Percentiles rank a stretch among this genome's conserved stretches.
phyloP scores from a whole-genome alignment of 108 stramenopile species.

The Pseudonitzschia pungens region DNA sequence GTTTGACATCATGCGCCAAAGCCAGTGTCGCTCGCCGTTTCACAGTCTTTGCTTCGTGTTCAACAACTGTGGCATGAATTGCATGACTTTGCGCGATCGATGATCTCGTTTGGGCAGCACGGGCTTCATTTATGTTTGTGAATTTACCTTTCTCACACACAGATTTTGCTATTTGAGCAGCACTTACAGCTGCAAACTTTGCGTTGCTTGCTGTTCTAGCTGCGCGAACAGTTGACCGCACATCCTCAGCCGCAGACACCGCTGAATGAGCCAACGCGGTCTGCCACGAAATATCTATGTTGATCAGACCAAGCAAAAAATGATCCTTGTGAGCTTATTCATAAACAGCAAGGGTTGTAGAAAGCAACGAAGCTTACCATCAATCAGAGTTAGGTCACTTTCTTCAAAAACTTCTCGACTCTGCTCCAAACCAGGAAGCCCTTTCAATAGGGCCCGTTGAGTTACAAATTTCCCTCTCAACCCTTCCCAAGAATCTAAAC shows the following conservation, averaged over 20 bases:
- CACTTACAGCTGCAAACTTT: conserved; percentile 57
- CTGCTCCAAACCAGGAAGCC: conserved; percentile 61
- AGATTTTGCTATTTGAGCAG: conserved; percentile 46
- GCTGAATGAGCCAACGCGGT: conserved; percentile 75
- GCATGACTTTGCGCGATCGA: conserved; percentile 81
- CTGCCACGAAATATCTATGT: conserved; percentile 79
- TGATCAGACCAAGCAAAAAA: too few relatives aligned
- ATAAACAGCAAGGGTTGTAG: neutral
- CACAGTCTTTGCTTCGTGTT: conserved; percentile 80
- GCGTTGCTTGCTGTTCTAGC: conserved; percentile 71
- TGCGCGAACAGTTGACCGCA: conserved; percentile 69
- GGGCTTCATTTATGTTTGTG: conserved; percentile 57
- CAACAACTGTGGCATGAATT: conserved; percentile 84
- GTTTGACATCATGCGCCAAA: conserved; percentile 82
- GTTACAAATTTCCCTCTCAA: conserved; percentile 68
- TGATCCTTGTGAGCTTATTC: conserved; percentile 5
- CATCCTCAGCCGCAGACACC: conserved; percentile 72
- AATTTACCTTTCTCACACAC: conserved; percentile 52
- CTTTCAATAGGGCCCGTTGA: conserved; percentile 71
- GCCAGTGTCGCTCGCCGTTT: conserved; percentile 75
- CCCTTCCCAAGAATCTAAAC: conserved; percentile 82
- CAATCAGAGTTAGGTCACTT: conserved; percentile 54
- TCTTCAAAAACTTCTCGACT: conserved; percentile 49
- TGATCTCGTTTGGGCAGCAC: conserved; percentile 62
- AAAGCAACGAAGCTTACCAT: conserved; percentile 52